Evolutionary conservation across 495 filamentous ascomycete species (phyloP).

Genomic region (Penicillium salamii): DNA sequence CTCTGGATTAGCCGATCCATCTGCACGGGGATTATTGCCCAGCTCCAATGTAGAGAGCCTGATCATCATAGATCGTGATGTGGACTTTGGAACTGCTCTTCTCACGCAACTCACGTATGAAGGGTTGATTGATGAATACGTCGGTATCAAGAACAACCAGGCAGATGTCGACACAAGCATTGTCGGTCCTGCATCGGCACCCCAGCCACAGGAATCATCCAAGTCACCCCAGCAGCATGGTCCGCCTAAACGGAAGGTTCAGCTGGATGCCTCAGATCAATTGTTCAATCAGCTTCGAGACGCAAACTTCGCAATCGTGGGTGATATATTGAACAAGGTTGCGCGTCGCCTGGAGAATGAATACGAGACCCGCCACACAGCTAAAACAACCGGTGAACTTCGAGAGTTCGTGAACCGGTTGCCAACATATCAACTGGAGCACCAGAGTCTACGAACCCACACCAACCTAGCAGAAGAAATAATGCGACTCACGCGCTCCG

Average conservation of each 20-base stretch:
- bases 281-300: constrained; percentile 87
- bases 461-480: constrained; percentile 93
- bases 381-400: constrained; percentile 85
- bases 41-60: constrained; percentile 83
- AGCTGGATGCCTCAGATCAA: constrained; percentile 84
- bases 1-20: constrained; percentile 50
- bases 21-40: constrained; percentile 68
- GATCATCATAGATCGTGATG: constrained; percentile 92
- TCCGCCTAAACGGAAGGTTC: constrained; percentile 85
- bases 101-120: constrained; percentile 97
- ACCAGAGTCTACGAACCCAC: constrained; percentile 86
- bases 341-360: constrained; percentile 83
- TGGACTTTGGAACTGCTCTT: constrained; percentile 86
- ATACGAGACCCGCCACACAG: constrained; percentile 84
- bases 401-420: constrained; percentile 89
- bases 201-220: constrained; percentile 52
- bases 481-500: constrained; percentile 81
- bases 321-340: constrained; percentile 82
- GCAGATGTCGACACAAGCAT: constrained; percentile 92
- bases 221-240: constrained; percentile 54
- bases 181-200: constrained; percentile 65
- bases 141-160: constrained; percentile 83
- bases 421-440: constrained; percentile 88
- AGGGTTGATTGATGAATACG: constrained; percentile 91
- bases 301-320: constrained; percentile 93